Evolutionary conservation across 2,329 filamentous ascomycete species (phyloP).

Genomic region (Rhinocladiella similis): DNA sequence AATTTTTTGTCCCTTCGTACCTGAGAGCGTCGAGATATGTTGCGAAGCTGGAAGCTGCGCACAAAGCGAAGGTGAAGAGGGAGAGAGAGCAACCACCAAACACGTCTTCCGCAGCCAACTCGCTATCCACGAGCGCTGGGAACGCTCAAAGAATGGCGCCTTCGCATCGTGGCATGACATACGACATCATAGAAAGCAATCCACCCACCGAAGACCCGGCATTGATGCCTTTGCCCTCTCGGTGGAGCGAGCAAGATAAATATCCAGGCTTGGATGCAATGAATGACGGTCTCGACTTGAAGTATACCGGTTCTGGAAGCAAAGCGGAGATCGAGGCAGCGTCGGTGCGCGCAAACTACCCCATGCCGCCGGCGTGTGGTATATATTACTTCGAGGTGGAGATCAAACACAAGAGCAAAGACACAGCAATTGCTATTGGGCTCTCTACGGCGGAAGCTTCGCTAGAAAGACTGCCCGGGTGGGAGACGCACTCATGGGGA

Average conservation of each 20-base stretch:
- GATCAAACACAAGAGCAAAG: slow-evolving; percentile 65
- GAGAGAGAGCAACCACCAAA: slow-evolving; percentile 50
- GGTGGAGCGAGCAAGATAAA: slow-evolving; percentile 81
- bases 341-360: slow-evolving; percentile 76
- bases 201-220: slow-evolving; percentile 62
- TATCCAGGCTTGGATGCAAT: slow-evolving; percentile 71
- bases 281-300: slow-evolving; percentile 71
- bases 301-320: slow-evolving; percentile 58
- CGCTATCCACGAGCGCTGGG: slow-evolving; percentile 51
- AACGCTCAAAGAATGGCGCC: slow-evolving; percentile 61
- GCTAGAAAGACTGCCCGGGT: slow-evolving; percentile 62
- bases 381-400: slow-evolving; percentile 90
- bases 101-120: slow-evolving; percentile 43
- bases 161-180: slow-evolving; percentile 74
- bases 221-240: slow-evolving; percentile 70
- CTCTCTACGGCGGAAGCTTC: slow-evolving; percentile 61
- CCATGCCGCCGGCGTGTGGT: slow-evolving; percentile 85
- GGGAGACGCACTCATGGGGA: slow-evolving; percentile 66
- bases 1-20: slow-evolving; percentile 83
- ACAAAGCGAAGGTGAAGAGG: slow-evolving; percentile 60
- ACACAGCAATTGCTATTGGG: slow-evolving; percentile 59
- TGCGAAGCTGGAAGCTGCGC: slow-evolving; percentile 69
- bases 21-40: slow-evolving; percentile 76
- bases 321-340: slow-evolving; percentile 73
- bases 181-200: slow-evolving; percentile 79